phyloP scores from a whole-genome alignment of 805 yeast genomes.

The Kodamaea hsintzibuensis region DNA sequence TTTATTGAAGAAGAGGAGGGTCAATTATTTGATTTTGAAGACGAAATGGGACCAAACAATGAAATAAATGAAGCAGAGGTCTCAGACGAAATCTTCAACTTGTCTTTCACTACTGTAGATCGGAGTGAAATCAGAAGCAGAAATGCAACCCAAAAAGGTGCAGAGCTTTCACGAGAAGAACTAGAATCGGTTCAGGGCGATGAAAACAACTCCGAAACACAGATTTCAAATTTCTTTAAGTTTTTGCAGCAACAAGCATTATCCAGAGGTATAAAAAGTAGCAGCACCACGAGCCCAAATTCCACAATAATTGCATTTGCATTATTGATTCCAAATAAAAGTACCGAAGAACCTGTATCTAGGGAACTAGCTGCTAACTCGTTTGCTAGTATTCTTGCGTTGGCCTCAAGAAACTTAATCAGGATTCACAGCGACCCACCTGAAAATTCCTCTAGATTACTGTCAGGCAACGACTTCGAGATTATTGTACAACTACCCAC shows the following conservation, averaged over 20 bases:
- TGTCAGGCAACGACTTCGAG: background rate
- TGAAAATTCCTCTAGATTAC: background rate
- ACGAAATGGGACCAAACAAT: background rate
- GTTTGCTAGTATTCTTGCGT: constrained; percentile 26
- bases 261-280: background rate
- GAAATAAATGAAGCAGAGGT: constrained; percentile 1
- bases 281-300: background rate
- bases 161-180: background rate
- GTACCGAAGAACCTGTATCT: constrained; percentile 15
- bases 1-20: background rate
- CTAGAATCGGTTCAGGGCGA: background rate
- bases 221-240: background rate
- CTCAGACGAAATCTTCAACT: constrained; percentile 18
- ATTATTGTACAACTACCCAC: background rate
- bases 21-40: background rate
- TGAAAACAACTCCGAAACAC: background rate
- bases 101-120: constrained; percentile 24
- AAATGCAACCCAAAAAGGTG: background rate
- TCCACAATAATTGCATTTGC: constrained; percentile 11
- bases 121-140: constrained; percentile 5
- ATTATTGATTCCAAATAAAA: constrained; percentile 18
- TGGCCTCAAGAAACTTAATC: constrained; percentile 22
- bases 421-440: constrained; percentile 1
- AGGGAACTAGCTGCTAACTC: constrained; percentile 30
- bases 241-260: constrained; percentile 2